Percentiles rank a stretch among this genome's conserved stretches.
Evolutionary conservation across 2,329 filamentous ascomycete genomes (phyloP).

Genomic region (Venturia nashicola): DNA sequence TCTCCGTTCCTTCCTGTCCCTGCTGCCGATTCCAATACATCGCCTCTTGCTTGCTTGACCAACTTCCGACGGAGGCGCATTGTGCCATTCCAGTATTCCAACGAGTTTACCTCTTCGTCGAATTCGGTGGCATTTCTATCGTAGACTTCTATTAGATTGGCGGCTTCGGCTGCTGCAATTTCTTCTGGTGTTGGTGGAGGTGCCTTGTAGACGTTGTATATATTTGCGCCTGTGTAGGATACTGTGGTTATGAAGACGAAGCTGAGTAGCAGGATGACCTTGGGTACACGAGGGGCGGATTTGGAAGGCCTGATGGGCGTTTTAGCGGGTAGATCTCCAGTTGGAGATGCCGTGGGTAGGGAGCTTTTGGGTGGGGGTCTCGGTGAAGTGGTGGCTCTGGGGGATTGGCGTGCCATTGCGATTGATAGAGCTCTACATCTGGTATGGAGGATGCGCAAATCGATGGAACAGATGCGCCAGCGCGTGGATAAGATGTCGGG

Average conservation of each 20-base stretch:
- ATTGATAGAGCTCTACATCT: not conserved
- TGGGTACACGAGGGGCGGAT: not conserved
- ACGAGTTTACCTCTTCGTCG: constrained; percentile 33
- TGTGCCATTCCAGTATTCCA: constrained; percentile 31
- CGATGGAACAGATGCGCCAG: not conserved
- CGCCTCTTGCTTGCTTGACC: constrained; percentile 27
- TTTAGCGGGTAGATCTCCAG: not conserved
- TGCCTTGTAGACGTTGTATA: constrained; percentile 10
- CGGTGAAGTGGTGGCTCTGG: not conserved
- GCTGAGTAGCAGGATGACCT: constrained; percentile 17
- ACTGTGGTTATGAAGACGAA: constrained; percentile 29
- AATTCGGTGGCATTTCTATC: constrained; percentile 32
- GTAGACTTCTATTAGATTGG: constrained; percentile 33
- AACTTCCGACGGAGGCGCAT: constrained; percentile 28
- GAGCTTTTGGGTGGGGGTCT: not conserved
- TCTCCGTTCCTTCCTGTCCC: constrained; percentile 36
- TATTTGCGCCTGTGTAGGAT: constrained; percentile 23
- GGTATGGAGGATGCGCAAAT: not conserved
- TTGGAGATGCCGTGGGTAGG: not conserved
- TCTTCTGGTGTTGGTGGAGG: constrained; percentile 1
- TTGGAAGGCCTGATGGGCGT: not conserved
- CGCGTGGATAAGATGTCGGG: not conserved
- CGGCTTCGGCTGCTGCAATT: constrained; percentile 12
- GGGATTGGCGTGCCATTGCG: not conserved
- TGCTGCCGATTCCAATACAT: constrained; percentile 37